Evolutionary conservation across 371 early-diverging fungal genomes (phyloP).

Genomic region (Smittium mucronatum): DNA sequence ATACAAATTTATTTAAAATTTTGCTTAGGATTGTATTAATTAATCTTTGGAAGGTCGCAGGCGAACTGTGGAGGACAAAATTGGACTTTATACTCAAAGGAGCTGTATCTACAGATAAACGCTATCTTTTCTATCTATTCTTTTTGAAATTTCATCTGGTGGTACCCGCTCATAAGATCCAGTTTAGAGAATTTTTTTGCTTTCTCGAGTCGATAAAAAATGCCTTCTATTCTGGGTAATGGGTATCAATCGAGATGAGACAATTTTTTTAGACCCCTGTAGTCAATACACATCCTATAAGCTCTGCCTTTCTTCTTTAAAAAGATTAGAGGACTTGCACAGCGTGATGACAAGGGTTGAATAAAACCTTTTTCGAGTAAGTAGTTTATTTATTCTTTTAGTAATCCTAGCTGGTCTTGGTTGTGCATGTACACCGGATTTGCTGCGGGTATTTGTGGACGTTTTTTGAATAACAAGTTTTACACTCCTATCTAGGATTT

Average conservation of each 20-base stretch:
- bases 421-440: background rate
- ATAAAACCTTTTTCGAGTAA: background rate
- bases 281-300: background rate
- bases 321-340: background rate
- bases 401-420: background rate
- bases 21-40: background rate
- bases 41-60: background rate
- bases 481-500: background rate
- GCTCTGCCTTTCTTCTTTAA: background rate
- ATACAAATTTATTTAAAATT: background rate
- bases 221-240: background rate
- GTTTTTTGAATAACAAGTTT: background rate
- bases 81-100: background rate
- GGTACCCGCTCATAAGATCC: background rate
- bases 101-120: background rate
- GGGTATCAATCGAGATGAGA: background rate
- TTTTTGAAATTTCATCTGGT: background rate
- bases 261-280: background rate
- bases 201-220: background rate
- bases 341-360: no score
- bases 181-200: background rate
- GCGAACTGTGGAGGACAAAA: background rate
- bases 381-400: background rate
- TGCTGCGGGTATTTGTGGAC: background rate
- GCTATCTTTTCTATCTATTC: background rate